A percentile compares a stretch with the other conserved stretches of the same genome.
phyloP scores from a whole-genome alignment of 2,329 filamentous ascomycete genomes.

The Apiospora pterosperma region DNA sequence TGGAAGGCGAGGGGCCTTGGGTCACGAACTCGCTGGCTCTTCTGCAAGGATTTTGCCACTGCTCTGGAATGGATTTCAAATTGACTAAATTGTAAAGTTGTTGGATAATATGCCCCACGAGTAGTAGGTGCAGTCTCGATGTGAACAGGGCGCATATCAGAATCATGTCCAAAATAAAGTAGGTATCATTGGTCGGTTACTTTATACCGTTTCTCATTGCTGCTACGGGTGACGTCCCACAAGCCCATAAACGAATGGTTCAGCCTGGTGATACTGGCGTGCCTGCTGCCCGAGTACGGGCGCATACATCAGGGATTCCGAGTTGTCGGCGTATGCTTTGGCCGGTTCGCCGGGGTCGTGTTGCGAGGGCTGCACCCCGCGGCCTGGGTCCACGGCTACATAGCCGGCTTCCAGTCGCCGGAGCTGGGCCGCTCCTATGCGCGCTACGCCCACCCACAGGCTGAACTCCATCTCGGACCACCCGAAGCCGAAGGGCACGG shows the following conservation, averaged over 20 bases:
- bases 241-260: neutral
- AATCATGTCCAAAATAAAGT: neutral
- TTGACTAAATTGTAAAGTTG: too few species aligned
- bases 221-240: neutral
- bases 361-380: neutral
- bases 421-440: neutral
- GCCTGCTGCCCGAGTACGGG: neutral
- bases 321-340: neutral
- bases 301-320: neutral
- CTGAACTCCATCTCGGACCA: neutral
- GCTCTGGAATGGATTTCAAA: slow-evolving; percentile 30
- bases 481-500: neutral
- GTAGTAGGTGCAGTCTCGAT: too few species aligned
- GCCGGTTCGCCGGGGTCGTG: neutral
- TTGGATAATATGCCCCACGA: too few species aligned
- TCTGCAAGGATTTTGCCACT: slow-evolving; percentile 45
- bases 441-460: neutral
- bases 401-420: neutral
- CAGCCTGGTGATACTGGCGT: neutral
- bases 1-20: slow-evolving; percentile 43
- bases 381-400: neutral
- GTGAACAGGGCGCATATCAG: too few species aligned
- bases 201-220: neutral
- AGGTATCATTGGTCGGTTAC: neutral
- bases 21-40: slow-evolving; percentile 42